Evolutionary conservation across 192 early-diverging fungal species (phyloP).

Genomic region (Coemansia sp.): DNA sequence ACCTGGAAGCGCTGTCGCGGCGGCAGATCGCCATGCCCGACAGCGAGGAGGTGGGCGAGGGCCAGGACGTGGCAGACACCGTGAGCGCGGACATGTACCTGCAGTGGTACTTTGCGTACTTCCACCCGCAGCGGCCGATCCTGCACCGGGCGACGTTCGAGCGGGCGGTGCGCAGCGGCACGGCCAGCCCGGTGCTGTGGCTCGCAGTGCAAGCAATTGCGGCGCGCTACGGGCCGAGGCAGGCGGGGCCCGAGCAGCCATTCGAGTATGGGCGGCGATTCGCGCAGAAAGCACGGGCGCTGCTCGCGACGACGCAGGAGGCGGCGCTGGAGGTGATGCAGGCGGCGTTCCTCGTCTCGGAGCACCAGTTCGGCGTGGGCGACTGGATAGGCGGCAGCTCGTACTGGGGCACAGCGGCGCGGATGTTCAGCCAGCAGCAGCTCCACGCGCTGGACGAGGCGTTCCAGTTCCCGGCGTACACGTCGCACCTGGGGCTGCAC

Average conservation of each 20-base stretch:
- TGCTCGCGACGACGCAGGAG: slow-evolving; percentile 27
- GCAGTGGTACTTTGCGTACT: slow-evolving; percentile 44
- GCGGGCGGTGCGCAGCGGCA: slow-evolving; percentile 33
- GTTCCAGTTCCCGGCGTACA: slow-evolving; percentile 55
- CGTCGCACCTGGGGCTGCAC: slow-evolving; percentile 55
- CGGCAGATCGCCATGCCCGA: slow-evolving; percentile 54
- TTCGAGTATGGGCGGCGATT: slow-evolving; percentile 39
- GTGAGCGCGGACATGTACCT: slow-evolving; percentile 29
- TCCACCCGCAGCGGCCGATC: slow-evolving; percentile 55
- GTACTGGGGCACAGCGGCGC: slow-evolving; percentile 56
- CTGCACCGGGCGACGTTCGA: slow-evolving; percentile 55
- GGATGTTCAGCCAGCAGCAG: slow-evolving; percentile 57
- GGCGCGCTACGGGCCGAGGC: slow-evolving; percentile 40
- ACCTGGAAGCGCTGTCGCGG: slow-evolving; percentile 44
- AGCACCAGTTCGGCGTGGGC: slow-evolving; percentile 53
- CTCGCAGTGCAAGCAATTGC: slow-evolving; percentile 53
- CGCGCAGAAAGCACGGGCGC: slow-evolving; percentile 33
- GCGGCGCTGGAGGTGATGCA: slow-evolving; percentile 48
- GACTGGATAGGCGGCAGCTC: slow-evolving; percentile 52
- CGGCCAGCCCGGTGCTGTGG: slow-evolving; percentile 43
- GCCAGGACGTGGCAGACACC: neutral
- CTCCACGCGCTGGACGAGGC: slow-evolving; percentile 57
- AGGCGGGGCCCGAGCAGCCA: slow-evolving; percentile 11
- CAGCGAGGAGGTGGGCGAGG: slow-evolving; percentile 9
- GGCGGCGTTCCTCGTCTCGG: slow-evolving; percentile 49